Percentiles rank a stretch among this genome's conserved stretches.
phyloP scores from a whole-genome alignment of 768 basidiomycete species.

The Suillus lakei region DNA sequence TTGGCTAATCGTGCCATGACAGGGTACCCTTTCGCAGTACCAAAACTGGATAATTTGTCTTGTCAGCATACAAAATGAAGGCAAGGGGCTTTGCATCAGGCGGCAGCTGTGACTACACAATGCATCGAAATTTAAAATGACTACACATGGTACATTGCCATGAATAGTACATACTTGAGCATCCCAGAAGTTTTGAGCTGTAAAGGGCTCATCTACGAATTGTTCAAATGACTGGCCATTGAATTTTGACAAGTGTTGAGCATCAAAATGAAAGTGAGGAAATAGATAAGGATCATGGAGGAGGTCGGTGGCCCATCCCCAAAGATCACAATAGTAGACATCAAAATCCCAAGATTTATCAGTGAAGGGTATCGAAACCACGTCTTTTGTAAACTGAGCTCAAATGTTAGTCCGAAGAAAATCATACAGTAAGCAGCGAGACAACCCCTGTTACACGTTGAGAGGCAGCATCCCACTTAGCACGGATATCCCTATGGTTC shows the following conservation, averaged over 20 bases:
- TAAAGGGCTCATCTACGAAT: conserved; percentile 43
- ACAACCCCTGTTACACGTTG: conserved; percentile 8
- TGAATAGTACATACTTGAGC: no score
- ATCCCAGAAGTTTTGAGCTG: conserved; percentile 40
- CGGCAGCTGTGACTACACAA: no score
- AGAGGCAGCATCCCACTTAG: conserved; percentile 22
- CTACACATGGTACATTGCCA: no score
- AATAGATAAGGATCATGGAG: conserved; percentile 28
- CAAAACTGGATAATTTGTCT: conserved; percentile 44
- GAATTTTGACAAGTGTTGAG: conserved; percentile 17
- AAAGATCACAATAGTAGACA: conserved; percentile 25
- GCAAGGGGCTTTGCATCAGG: conserved; percentile 28
- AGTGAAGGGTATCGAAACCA: conserved; percentile 23
- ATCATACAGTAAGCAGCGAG: no score
- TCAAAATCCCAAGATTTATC: conserved; percentile 18
- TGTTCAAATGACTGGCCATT: conserved; percentile 31
- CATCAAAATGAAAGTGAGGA: conserved; percentile 16
- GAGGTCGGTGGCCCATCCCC: conserved; percentile 32
- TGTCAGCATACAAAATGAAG: conserved; percentile 46
- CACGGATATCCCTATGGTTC: conserved; percentile 19
- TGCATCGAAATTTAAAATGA: no score
- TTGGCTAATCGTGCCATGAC: conserved; percentile 39
- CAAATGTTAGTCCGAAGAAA: not conserved
- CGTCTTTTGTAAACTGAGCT: conserved; percentile 16
- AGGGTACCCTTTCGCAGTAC: conserved; percentile 42